Conservation (phyloP, 2,329 filamentous ascomycete species). For the Aspergillus carbonarius region DNA sequence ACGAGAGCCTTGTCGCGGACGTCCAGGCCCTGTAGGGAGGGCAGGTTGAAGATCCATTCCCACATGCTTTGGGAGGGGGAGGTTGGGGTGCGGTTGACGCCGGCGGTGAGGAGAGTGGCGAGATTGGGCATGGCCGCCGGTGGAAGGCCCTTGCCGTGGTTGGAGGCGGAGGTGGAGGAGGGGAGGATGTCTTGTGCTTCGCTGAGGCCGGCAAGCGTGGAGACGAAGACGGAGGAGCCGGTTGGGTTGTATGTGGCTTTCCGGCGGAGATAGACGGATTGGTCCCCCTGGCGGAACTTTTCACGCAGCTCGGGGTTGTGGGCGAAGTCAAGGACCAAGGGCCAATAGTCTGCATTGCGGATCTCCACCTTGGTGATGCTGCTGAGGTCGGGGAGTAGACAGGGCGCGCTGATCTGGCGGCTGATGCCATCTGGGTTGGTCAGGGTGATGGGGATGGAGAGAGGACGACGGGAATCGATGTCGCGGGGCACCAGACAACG, state of each 20-base stretch:
- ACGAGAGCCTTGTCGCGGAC: constrained; percentile 66
- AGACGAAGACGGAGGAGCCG: constrained; percentile 65
- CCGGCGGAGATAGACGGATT: constrained; percentile 72
- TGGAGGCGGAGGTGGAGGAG: constrained; percentile 24
- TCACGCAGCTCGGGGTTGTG: constrained; percentile 60
- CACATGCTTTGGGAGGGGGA: constrained; percentile 52
- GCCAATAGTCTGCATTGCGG: constrained; percentile 68
- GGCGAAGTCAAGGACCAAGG: constrained; percentile 72
- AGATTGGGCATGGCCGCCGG: constrained; percentile 25
- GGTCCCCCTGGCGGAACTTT: constrained; percentile 63
- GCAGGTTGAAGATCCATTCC: constrained; percentile 71
- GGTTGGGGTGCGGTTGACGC: constrained; percentile 24
- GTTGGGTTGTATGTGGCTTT: constrained; percentile 64
- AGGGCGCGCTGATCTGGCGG: constrained; percentile 51
- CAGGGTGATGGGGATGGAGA: constrained; percentile 70
- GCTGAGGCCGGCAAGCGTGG: constrained; percentile 72
- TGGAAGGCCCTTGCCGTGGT: constrained; percentile 26
- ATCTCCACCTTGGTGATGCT: constrained; percentile 40
- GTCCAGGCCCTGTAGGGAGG: constrained; percentile 55
- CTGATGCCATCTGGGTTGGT: constrained; percentile 50
- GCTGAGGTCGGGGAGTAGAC: constrained; percentile 52
- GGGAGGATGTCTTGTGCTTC: constrained; percentile 51
- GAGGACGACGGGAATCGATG: constrained; percentile 75
- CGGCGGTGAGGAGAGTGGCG: constrained; percentile 21
- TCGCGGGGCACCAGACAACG: constrained; percentile 87